Evolutionary conservation across 2,329 filamentous ascomycete genomes (phyloP).

Genomic region (Cladosporium velox): DNA sequence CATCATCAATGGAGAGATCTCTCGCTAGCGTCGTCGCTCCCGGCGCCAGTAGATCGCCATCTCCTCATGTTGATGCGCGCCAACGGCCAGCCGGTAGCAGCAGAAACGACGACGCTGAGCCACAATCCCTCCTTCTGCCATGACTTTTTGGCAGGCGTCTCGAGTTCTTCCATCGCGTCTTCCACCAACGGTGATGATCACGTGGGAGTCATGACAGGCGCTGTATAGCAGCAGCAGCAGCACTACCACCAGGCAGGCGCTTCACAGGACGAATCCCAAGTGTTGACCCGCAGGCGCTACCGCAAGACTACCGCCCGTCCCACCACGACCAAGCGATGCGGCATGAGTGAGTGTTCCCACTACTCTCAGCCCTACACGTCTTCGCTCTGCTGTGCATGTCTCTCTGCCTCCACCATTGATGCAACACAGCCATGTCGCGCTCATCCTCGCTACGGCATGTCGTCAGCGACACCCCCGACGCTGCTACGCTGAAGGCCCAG

Average conservation of each 20-base stretch:
- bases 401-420: neutral
- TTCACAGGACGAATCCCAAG: no score
- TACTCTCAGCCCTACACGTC: conserved; percentile 16
- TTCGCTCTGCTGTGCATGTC: conserved; percentile 4
- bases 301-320: neutral
- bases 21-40: neutral
- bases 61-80: neutral
- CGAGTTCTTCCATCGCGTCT: neutral
- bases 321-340: neutral
- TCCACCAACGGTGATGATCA: neutral
- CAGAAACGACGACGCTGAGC: conserved; percentile 1
- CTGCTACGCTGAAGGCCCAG: conserved; percentile 30
- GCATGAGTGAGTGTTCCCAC: neutral
- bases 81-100: neutral
- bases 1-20: neutral
- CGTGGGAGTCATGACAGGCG: neutral
- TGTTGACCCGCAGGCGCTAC: conserved; percentile 1
- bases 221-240: neutral
- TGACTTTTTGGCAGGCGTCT: neutral
- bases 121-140: neutral
- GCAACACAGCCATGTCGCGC: conserved; percentile 29
- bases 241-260: neutral
- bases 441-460: conserved; percentile 29
- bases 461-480: conserved; percentile 28
- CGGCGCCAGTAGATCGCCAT: conserved; percentile 13